Evolutionary conservation across 1,139 yeast species (phyloP).

Genomic region (Zygosaccharomyces sapae): DNA sequence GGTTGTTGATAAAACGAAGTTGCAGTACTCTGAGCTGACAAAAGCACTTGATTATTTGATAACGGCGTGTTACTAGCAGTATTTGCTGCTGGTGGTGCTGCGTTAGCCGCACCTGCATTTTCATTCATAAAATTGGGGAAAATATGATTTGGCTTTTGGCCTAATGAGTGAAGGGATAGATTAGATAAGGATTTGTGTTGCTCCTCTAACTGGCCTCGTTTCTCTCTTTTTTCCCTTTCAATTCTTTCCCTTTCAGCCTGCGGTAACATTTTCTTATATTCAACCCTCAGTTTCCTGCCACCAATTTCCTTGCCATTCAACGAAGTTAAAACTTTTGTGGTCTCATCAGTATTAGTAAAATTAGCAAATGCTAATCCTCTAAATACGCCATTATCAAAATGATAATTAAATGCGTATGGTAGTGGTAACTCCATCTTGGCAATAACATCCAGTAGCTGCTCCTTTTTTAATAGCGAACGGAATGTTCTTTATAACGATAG

Average conservation of each 20-base stretch:
- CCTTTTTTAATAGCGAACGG: slow-evolving; percentile 97
- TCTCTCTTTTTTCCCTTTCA: slow-evolving; percentile 92
- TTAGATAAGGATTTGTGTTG: slow-evolving; percentile 77
- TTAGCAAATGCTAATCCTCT: slow-evolving; percentile 99
- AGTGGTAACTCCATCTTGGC: slow-evolving; percentile 81
- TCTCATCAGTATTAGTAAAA: slow-evolving; percentile 91
- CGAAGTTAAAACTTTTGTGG: slow-evolving; percentile 75
- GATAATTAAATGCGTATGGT: slow-evolving; percentile 97
- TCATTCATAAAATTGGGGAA: slow-evolving; percentile 22
- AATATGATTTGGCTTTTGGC: slow-evolving; percentile 38
- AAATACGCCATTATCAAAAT: slow-evolving; percentile 96
- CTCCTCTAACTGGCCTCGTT: slow-evolving; percentile 92
- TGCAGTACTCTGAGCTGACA: slow-evolving; percentile 25
- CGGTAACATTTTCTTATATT: slow-evolving; percentile 95
- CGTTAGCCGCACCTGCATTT: slow-evolving; percentile 3
- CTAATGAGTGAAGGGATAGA: slow-evolving; percentile 65
- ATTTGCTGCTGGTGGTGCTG: slow-evolving; percentile 11
- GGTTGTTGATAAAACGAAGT: slow-evolving; percentile 14
- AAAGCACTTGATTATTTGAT: slow-evolving; percentile 18
- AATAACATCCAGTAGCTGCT: slow-evolving; percentile 90
- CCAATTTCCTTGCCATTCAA: slow-evolving; percentile 94
- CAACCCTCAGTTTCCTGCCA: slow-evolving; percentile 91
- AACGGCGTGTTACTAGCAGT: slow-evolving; percentile 4
- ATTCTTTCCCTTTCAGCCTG: slow-evolving; percentile 89
- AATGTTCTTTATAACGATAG: slow-evolving; percentile 93